Evolutionary conservation across 2,329 filamentous ascomycete species (phyloP).

Genomic region (Botrytis galanthina): DNA sequence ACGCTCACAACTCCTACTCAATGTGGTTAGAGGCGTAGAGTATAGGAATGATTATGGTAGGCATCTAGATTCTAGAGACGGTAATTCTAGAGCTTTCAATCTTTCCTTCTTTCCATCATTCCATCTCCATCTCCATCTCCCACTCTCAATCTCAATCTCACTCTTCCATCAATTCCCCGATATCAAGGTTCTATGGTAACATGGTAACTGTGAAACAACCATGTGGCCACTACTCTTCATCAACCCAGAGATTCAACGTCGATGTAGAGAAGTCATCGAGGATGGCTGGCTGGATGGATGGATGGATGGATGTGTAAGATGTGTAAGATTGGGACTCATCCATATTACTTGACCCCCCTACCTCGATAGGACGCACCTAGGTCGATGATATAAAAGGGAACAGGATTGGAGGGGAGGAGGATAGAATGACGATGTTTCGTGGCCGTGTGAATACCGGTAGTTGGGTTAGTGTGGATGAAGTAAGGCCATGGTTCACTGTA

Average conservation of each 20-base stretch:
- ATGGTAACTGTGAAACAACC: not conserved
- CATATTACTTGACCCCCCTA: not conserved
- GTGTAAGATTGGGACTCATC: not conserved
- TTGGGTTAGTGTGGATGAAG: not conserved
- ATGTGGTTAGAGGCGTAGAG: not conserved
- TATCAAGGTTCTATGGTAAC: not conserved
- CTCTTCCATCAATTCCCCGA: not conserved
- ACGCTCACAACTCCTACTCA: not conserved
- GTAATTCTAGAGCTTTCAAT: not conserved
- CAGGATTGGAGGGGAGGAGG: not conserved
- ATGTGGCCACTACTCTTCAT: not conserved
- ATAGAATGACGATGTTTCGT: not conserved
- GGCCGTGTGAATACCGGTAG: not conserved
- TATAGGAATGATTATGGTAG: not conserved
- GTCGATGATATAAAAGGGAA: too few species aligned
- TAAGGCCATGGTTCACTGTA: not conserved
- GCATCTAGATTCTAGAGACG: not conserved
- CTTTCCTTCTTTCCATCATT: not conserved
- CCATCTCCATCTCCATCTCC: not conserved
- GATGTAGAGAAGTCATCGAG: not conserved
- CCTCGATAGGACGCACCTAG: not conserved
- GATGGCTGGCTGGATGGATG: not conserved
- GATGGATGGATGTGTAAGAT: not conserved
- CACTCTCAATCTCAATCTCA: not conserved
- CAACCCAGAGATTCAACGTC: not conserved